Base-by-base conservation (phyloP, 1,284 basidiomycete species). In the Rhodotorula sp. region DNA sequence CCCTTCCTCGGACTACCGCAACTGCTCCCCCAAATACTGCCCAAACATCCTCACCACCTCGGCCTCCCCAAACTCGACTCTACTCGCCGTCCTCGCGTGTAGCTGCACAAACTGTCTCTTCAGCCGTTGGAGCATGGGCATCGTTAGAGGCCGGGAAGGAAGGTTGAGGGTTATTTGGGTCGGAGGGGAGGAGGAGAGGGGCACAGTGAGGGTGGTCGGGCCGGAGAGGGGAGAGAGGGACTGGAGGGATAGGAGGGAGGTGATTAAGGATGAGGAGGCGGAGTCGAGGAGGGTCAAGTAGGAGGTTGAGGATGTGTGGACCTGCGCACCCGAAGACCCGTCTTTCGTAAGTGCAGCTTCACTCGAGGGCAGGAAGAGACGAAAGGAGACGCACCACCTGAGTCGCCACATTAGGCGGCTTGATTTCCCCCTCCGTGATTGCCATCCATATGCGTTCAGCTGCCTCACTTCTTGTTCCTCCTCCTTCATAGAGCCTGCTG, bases 71-170 rank as follows among this genome's bases (percentile, higher is more conserved):
- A 75, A 59, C 64, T 75, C 74, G 27, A 36, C 59, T 22, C 65
- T 51, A 15, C 27, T 13, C 29, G 51, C 67, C n/a, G 90, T 90
- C 76, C 91, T 91, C 77, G 89, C 91, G 79, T 94, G 91, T 49
- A 90, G 85, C 1, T 86, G 86, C 47, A 94, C 89, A 78, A 94
- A 96, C 78, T 94, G 91, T 57, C 93, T 84, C 79, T 94, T 95
- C 60, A 89, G 82, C 34, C 93, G 84, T 79, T 94, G 91, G 64
- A 95, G 82, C 81, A 94, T 91, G 0, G 90, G 88, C 29, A 94
- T 83, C 27, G 91, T 91, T 32, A 94, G 78, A 60, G 83, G 84
- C 22, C 90, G 88, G 4, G 91, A 81, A 76, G 78, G 29, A 29
- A 72, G 54, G 22, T 68, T 62, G 17, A 57, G 55, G 24, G 48